Conservation (phyloP, 148 eudicot genomes). For the Rhododendron ovatum region DNA sequence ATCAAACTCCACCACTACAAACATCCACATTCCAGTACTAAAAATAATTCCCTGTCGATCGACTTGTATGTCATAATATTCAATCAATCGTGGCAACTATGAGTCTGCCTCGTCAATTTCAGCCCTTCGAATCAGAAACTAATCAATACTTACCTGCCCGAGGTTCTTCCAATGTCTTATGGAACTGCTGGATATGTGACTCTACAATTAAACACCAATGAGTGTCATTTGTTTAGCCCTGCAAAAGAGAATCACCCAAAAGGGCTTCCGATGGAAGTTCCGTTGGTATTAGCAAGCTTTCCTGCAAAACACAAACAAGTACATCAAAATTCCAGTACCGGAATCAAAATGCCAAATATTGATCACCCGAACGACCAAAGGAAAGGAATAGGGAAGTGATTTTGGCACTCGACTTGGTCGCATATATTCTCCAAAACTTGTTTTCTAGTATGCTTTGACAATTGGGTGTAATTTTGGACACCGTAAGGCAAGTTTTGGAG, state of each 20-base stretch:
- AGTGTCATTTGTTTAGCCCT: not conserved
- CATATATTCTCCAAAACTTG: not conserved
- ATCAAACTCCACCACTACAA: too few relatives aligned
- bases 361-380: too few relatives aligned
- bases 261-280: not conserved
- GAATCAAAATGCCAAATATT: too few relatives aligned
- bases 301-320: not conserved
- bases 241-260: not conserved
- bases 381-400: not conserved
- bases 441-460: not conserved
- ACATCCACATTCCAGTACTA: too few relatives aligned
- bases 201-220: not conserved
- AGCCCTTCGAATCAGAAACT: not conserved
- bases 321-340: too few relatives aligned
- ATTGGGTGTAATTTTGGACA: not conserved
- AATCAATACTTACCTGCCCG: not conserved
- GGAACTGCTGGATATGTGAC: too few relatives aligned
- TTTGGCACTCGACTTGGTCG: not conserved
- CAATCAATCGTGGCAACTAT: not conserved
- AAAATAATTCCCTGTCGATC: too few relatives aligned
- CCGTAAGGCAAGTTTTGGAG: not conserved
- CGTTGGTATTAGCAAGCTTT: not conserved
- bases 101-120: not conserved
- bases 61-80: too few relatives aligned
- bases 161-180: not conserved